These are phyloP conservation scores for Leucogyrophana mollusca DNA, from an alignment of 768 basidiomycete genomes.

Conservation along the genomic window DNA sequence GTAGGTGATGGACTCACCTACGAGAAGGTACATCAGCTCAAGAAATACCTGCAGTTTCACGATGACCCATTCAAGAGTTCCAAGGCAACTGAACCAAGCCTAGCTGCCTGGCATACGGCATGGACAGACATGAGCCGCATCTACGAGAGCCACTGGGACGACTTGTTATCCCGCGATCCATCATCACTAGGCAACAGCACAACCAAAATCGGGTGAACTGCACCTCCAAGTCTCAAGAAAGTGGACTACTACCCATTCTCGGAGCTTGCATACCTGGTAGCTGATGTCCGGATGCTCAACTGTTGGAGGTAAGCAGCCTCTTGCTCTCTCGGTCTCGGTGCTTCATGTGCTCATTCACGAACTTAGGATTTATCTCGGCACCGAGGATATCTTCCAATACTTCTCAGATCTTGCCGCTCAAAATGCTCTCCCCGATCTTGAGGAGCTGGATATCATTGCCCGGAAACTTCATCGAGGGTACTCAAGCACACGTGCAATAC, in stretches of 20 bases:
- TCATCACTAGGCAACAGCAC: constrained; percentile 32
- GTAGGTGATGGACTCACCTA: constrained; percentile 38
- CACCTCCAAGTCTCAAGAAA: constrained; percentile 32
- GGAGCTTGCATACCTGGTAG: constrained; percentile 17
- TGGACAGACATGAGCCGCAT: constrained; percentile 16
- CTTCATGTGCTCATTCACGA: not conserved
- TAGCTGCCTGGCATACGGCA: constrained; percentile 13
- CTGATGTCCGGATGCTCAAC: constrained; percentile 11
- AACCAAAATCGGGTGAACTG: constrained; percentile 20
- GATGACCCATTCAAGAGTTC: constrained; percentile 6
- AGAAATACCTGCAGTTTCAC: constrained; percentile 14
- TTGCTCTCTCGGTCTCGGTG: not conserved
- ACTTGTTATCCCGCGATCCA: constrained; percentile 17
- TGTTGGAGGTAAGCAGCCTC: constrained; percentile 20
- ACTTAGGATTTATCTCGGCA: constrained; percentile 1
- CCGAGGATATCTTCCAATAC: constrained; percentile 9
- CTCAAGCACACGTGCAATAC: not conserved
- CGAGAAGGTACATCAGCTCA: constrained; percentile 21
- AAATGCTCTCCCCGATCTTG: not conserved
- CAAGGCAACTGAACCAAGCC: not conserved
- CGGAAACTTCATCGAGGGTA: not conserved
- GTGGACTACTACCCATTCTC: constrained; percentile 27
- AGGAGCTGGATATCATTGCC: constrained; percentile 4
- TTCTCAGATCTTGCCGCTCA: not conserved
- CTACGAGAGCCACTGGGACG: constrained; percentile 32